Evolutionary conservation across 371 early-diverging fungal species (phyloP), one percentile per base, ranked within the genome.

Genomic region (Actinomucor elegans): DNA sequence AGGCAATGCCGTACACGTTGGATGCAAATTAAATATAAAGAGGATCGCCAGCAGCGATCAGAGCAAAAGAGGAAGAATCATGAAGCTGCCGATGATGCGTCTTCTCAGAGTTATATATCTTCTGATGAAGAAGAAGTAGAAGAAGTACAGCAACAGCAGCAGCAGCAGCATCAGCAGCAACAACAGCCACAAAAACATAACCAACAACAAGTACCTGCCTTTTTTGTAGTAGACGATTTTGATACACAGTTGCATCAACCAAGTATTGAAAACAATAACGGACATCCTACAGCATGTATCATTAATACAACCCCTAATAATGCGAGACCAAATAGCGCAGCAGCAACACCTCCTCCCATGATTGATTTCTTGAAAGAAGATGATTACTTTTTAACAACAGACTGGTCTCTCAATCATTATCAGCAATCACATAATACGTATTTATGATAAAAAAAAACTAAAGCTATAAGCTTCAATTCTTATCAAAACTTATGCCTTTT

Each of bases 1-100:
- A 69, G 88, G 24, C 90, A 90, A 55, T 90, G 90, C 36, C 75
- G 90, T 18, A 86, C 88, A 5, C 76, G 90, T 27, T 90, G 83
- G 83, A 79, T 80, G 40, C 81, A 82, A 54, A 61, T 81, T 7
- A 74, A 77, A 45, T 74, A 80, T 36, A 81, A 81, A 41, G 75
- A 78, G 56, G 61, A 66, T 23, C 64, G 70, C 40, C 63, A 70
- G 15, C 58, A 55, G n/a, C 55, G 54, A 34, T 24, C 48, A 9
- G 38, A 58, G 15, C 52, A 45, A 28, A 57, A 51, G 20, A 26
- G 42, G 12, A 52, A 50, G 26, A n/a, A 15, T 6, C 14, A 14
- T 27, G 42, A 51, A 27, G 41, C 29, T 11, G 38, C 38, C 3
- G 64, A 64, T 20, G 64, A 64, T 26, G 47, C 28, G 9, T 57